phyloP scores from a whole-genome alignment of 441 rosid genomes.

The Arabidopsis hybrid region DNA sequence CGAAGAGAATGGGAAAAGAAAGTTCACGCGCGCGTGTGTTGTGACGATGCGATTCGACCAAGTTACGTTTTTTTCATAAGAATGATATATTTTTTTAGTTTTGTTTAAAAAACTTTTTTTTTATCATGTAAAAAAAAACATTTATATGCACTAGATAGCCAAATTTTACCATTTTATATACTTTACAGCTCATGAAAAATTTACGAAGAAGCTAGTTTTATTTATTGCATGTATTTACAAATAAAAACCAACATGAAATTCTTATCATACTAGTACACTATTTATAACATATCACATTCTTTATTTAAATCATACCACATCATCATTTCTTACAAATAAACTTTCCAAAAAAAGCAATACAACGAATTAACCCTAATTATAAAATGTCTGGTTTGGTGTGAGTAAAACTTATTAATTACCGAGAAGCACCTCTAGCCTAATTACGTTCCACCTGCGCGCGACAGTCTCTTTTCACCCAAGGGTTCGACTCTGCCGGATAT shows the following conservation, averaged over 20 bases:
- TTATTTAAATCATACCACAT: background rate
- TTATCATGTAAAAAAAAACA: too few relatives aligned
- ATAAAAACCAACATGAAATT: too few relatives aligned
- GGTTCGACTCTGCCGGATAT: background rate
- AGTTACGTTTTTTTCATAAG: background rate
- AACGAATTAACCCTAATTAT: background rate
- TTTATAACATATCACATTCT: background rate
- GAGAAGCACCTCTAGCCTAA: background rate
- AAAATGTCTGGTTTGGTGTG: background rate
- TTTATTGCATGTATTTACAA: background rate
- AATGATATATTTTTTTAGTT: background rate
- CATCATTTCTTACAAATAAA: background rate
- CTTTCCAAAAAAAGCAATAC: background rate
- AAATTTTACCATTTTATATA: too few relatives aligned
- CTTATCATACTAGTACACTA: background rate
- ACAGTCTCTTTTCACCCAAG: background rate
- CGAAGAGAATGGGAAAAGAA: too few relatives aligned
- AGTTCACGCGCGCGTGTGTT: slow-evolving; percentile 30
- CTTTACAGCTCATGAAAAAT: too few relatives aligned
- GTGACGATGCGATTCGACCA: slow-evolving; percentile 13
- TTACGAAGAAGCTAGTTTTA: background rate
- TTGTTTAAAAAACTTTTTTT: too few relatives aligned
- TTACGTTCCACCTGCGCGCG: background rate
- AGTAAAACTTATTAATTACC: slow-evolving; percentile 4
- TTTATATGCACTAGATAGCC: too few relatives aligned